Evolutionary conservation across 148 eudicot genomes (phyloP).

Genomic region (Camellia japonica): DNA sequence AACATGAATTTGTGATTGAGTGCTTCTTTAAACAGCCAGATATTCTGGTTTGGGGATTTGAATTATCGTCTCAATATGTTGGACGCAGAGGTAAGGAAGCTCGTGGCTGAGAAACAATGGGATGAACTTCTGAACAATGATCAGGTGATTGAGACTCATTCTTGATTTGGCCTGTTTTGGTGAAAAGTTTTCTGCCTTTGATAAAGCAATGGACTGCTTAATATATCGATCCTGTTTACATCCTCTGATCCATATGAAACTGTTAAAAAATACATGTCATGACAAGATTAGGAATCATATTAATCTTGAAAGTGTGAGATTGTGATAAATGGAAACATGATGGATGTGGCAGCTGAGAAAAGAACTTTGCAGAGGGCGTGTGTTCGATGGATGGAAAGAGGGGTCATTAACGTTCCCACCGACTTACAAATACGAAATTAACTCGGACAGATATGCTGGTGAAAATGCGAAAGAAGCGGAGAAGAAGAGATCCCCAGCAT

Average conservation of each 20-base stretch:
- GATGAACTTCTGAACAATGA: conserved; percentile 62
- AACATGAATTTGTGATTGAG: background rate
- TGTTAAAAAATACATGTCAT: background rate
- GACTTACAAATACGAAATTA: conserved; percentile 79
- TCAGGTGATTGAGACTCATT: conserved; percentile 49
- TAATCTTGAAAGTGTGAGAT: background rate
- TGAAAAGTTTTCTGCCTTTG: background rate
- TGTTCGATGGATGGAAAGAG: conserved; percentile 91
- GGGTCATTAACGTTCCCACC: conserved; percentile 79
- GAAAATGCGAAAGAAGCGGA: conserved; percentile 86
- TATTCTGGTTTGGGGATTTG: conserved; percentile 99
- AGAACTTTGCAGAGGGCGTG: conserved; percentile 69
- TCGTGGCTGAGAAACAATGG: conserved; percentile 68
- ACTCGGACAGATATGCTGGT: conserved; percentile 78
- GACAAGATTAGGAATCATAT: background rate
- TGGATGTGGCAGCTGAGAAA: conserved; percentile 47
- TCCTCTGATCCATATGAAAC: conserved; percentile 1
- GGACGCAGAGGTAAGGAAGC: conserved; percentile 75
- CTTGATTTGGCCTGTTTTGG: background rate
- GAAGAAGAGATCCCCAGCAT: conserved; percentile 91
- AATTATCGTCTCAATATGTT: conserved; percentile 83
- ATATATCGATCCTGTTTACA: background rate
- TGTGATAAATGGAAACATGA: background rate
- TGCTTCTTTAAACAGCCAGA: conserved; percentile 59
- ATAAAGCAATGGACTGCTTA: background rate